Evolutionary conservation across 495 filamentous ascomycete species (phyloP), one percentile per base, ranked within the genome.

Genomic region (Daldinia decipiens): DNA sequence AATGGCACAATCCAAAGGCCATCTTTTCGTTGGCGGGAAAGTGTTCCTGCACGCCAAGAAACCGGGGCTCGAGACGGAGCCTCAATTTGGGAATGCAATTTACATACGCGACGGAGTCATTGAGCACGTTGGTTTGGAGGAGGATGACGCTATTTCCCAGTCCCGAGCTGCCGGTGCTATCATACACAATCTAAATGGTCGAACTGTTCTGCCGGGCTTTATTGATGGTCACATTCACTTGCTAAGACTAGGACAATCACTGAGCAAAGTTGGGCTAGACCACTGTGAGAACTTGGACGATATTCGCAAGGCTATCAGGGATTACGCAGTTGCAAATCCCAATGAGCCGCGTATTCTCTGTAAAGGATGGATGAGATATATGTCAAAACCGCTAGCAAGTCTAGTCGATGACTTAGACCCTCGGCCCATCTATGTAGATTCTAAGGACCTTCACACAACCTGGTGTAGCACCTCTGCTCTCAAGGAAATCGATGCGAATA

Each of bases 161-260:
- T 59, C 27, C 47, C 62, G 58, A 36, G 53, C 78, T 3, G 40
- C 72, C n/a, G 77, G 78, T 26, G 78, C 83, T 1, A 65, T 56
- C 4, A 72, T 79, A 54, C 76, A 73, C 61, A 82, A 89, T 65
- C 78, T 91, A 8, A 60, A 80, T 0, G 77, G 83, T 27, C 78
- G 76, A 21, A 83, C 85, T 17, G 76, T 90, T 8, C 78, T 89
- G 19, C 89, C 89, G 0, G 87, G 88, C 31, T 91, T 91, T 73
- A 85, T 90, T 55, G 88, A 91, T 70, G 86, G 83, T 1, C 88
- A 91, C 72, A 84, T 88, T 67, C 88, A 91, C 66, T 80, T 91
- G 29, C 77, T 90, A 65, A 81, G 87, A 8, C 82, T 88, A 24
- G 88, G 87, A 4, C 84, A 87, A 36, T 85, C 88, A 0, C 81